These are phyloP conservation scores for Eimeria tenella DNA, from an alignment of 169 alveolate species.

Conservation along the genomic window DNA sequence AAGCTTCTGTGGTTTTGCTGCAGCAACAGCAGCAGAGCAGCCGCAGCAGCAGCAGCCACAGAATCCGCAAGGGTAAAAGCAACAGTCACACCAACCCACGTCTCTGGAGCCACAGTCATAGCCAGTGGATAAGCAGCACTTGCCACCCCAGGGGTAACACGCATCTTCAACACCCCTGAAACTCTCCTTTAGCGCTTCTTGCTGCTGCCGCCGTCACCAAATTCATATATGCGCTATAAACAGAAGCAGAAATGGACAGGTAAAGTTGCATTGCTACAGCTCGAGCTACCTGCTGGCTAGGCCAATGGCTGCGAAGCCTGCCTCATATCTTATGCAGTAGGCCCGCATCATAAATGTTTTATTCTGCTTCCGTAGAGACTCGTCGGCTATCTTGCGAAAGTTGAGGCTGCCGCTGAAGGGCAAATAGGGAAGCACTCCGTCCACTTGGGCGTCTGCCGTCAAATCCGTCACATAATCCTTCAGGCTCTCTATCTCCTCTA, in stretches of 20 bases:
- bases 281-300: slow-evolving; percentile 5
- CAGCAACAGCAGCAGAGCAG: neutral
- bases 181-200: no score
- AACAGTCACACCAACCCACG: no score
- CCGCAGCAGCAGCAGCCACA: no score
- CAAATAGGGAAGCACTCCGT: slow-evolving; percentile 83
- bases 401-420: slow-evolving; percentile 89
- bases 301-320: slow-evolving; percentile 82
- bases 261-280: neutral
- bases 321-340: slow-evolving; percentile 88
- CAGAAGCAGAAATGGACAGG: neutral
- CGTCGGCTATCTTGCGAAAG: slow-evolving; percentile 84
- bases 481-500: slow-evolving; percentile 80
- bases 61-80: no score
- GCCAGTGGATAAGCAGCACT: no score
- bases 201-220: no score
- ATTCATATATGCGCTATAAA: neutral
- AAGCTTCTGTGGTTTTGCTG: slow-evolving; percentile 85
- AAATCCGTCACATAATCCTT: slow-evolving; percentile 86
- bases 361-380: slow-evolving; percentile 80
- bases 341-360: slow-evolving; percentile 87
- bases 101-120: no score
- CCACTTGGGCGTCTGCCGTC: slow-evolving; percentile 86
- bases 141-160: no score
- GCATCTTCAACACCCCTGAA: no score